phyloP scores from a whole-genome alignment of 331 rosid genomes.

The Rhamnella rubrinervis region DNA sequence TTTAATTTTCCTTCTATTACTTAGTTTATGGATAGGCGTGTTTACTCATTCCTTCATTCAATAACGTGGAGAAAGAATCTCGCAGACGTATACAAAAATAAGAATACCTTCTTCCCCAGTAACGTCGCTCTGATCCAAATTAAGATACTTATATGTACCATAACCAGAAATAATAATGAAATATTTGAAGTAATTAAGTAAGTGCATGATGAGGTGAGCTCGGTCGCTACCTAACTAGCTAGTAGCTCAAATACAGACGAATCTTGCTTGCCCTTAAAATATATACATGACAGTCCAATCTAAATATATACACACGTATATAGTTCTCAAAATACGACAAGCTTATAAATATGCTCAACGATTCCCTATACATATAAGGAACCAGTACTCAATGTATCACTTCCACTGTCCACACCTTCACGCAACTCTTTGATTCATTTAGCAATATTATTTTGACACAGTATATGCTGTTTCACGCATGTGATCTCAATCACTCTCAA shows the following conservation, averaged over 20 bases:
- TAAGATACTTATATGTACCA: no score
- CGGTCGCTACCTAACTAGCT: no score
- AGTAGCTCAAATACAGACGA: neutral
- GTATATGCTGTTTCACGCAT: slow-evolving; percentile 17
- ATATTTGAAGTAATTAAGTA: neutral
- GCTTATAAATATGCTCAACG: neutral
- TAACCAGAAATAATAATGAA: no score
- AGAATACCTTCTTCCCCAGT: no score
- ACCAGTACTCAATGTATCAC: neutral
- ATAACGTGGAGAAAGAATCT: no score
- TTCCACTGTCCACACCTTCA: neutral
- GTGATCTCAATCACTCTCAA: slow-evolving; percentile 12
- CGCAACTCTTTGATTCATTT: neutral
- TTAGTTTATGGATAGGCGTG: no score
- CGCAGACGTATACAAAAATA: no score
- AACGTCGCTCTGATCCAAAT: no score
- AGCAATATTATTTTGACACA: neutral
- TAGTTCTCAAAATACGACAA: neutral
- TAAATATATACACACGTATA: neutral
- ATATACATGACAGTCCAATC: neutral
- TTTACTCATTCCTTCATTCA: no score
- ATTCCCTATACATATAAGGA: neutral
- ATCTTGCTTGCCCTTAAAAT: neutral
- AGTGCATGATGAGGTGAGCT: neutral
- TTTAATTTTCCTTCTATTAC: no score